Percentiles rank a stretch among this genome's conserved stretches.
phyloP scores from a whole-genome alignment of 441 rosid species.

The Raphanus hybrid region DNA sequence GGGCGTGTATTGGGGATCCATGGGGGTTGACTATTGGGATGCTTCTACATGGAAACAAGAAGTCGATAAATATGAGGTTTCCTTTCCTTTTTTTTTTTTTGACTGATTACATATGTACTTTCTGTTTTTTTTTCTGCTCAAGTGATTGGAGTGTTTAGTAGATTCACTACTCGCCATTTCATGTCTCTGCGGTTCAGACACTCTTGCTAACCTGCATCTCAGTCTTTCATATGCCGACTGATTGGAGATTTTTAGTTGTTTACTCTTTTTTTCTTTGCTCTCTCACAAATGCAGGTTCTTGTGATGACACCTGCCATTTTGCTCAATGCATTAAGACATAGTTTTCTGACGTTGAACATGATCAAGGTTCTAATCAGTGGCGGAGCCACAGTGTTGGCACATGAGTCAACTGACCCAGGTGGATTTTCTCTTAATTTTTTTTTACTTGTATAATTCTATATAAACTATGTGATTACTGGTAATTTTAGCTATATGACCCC shows the following conservation, averaged over 20 bases:
- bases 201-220: background rate
- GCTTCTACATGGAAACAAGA: slow-evolving; percentile 61
- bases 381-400: too few relatives aligned
- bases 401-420: too few relatives aligned
- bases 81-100: slow-evolving; percentile 18
- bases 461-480: too few relatives aligned
- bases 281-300: slow-evolving; percentile 61
- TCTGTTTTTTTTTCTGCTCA: background rate
- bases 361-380: slow-evolving; percentile 84
- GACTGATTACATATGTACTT: background rate
- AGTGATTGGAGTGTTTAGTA: background rate
- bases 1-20: slow-evolving; percentile 82
- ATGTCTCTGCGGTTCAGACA: background rate
- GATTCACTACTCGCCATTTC: slow-evolving; percentile 13
- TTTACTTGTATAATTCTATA: too few relatives aligned
- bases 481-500: too few relatives aligned
- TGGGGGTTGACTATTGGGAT: slow-evolving; percentile 83
- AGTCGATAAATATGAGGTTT: slow-evolving; percentile 70
- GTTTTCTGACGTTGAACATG: slow-evolving; percentile 59
- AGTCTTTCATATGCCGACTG: background rate
- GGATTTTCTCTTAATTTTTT: too few relatives aligned
- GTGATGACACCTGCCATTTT: slow-evolving; percentile 96
- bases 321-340: slow-evolving; percentile 73
- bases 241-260: slow-evolving; percentile 17
- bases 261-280: slow-evolving; percentile 13